Percentiles rank a stretch among this genome's conserved stretches.
These are phyloP conservation scores for Purpureocillium lavendulum DNA, from an alignment of 2,329 filamentous ascomycete genomes.

Conservation along the genomic window DNA sequence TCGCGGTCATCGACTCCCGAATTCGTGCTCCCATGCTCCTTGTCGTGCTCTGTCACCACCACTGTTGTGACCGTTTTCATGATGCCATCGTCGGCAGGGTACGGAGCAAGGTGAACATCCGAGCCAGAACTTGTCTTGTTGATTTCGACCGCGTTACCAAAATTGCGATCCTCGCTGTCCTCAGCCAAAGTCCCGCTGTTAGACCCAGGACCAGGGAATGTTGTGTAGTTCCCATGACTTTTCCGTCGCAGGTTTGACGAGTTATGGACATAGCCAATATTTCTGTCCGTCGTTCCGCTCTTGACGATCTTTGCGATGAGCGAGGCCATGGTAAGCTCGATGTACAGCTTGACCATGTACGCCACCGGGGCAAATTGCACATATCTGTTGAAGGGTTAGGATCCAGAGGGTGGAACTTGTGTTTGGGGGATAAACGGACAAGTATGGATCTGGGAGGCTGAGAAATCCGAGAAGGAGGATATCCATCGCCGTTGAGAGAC, in stretches of 20 bases:
- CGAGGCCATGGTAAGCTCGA: conserved; percentile 44
- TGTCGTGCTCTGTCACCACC: background rate
- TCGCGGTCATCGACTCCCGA: background rate
- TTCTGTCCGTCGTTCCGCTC: background rate
- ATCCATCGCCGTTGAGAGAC: conserved; percentile 40
- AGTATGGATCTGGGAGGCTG: conserved; percentile 8
- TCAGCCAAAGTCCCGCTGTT: background rate
- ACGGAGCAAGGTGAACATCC: background rate
- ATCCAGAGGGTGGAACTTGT: no score
- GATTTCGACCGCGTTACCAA: conserved; percentile 4
- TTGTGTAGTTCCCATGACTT: background rate
- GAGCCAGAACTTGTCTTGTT: background rate
- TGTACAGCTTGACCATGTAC: conserved; percentile 44
- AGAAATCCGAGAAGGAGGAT: conserved; percentile 15
- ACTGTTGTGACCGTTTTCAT: background rate
- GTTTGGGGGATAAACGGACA: conserved; percentile 2
- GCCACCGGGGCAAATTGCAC: conserved; percentile 43
- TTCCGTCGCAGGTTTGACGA: background rate
- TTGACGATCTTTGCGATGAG: conserved; percentile 33
- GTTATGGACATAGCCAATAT: background rate
- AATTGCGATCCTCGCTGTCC: background rate
- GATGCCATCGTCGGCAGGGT: background rate
- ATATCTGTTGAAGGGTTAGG: conserved; percentile 13
- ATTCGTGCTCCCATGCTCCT: background rate
- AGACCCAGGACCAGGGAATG: background rate